A percentile compares a stretch with the other conserved stretches of the same genome.
Conservation (phyloP, 78 protist species). For the Protostelium mycophagum region DNA sequence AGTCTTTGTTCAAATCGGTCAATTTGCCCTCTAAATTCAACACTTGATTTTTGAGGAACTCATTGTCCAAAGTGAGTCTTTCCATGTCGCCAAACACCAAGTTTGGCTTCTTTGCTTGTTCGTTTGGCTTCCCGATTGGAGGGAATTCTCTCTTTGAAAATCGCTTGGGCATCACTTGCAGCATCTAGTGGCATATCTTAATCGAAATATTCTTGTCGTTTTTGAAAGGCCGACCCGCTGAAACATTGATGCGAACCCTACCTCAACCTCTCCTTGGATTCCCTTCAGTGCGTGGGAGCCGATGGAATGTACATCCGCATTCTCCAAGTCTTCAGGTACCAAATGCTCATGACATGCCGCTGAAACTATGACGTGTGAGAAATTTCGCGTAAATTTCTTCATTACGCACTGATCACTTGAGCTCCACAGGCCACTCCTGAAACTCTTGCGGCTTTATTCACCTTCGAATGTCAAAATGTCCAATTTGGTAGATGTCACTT, state of each 20-base stretch:
- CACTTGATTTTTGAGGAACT: neutral
- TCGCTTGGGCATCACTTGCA: neutral
- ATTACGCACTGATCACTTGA: neutral
- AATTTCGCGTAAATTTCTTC: too few relatives aligned
- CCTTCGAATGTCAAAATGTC: too few relatives aligned
- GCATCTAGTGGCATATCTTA: neutral
- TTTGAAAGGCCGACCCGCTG: too few relatives aligned
- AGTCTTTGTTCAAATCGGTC: neutral
- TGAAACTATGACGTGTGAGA: too few relatives aligned
- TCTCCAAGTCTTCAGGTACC: too few relatives aligned
- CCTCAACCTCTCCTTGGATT: too few relatives aligned
- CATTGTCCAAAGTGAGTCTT: neutral
- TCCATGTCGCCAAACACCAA: neutral
- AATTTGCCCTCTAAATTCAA: neutral
- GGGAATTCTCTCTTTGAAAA: neutral
- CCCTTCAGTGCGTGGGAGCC: too few relatives aligned
- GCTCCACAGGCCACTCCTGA: neutral
- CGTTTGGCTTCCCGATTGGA: neutral
- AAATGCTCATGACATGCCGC: too few relatives aligned
- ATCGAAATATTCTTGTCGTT: too few relatives aligned
- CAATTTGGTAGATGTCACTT: too few relatives aligned
- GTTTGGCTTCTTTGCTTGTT: neutral
- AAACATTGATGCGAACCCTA: too few relatives aligned
- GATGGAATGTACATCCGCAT: too few relatives aligned
- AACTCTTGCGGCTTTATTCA: neutral